phyloP scores from a whole-genome alignment of 2,329 filamentous ascomycete species.

The Hymenotorrendiella dingleyae region DNA sequence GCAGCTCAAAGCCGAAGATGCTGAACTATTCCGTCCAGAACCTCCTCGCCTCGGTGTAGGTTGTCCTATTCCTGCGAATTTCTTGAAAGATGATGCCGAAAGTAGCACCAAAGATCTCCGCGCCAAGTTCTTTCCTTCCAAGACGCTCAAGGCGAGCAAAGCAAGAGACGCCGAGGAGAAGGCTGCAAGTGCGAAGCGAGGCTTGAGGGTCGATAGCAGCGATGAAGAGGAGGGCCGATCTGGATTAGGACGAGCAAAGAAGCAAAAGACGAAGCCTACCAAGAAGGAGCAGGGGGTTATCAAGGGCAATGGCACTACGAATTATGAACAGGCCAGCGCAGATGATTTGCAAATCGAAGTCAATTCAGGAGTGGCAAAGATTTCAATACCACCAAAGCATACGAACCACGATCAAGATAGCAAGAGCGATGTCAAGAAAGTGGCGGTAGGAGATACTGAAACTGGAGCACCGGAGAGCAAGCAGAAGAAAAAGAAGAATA shows the following conservation, averaged over 20 bases:
- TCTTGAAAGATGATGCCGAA: slow-evolving; percentile 24
- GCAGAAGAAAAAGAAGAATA: slow-evolving; percentile 1
- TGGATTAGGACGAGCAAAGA: slow-evolving; percentile 30
- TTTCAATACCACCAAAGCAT: background rate
- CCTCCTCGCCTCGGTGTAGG: slow-evolving; percentile 29
- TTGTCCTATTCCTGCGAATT: slow-evolving; percentile 27
- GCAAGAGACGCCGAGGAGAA: slow-evolving; percentile 30
- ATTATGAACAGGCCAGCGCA: background rate
- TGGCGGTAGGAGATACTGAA: background rate
- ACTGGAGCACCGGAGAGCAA: background rate
- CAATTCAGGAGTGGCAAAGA: background rate
- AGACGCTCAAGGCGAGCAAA: slow-evolving; percentile 28
- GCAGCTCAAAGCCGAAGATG: slow-evolving; percentile 31
- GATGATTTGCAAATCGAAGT: background rate
- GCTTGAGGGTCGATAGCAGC: slow-evolving; percentile 26
- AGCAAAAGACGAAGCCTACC: slow-evolving; percentile 16
- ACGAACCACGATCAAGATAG: background rate
- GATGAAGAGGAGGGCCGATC: slow-evolving; percentile 33
- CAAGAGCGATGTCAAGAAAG: too few species aligned
- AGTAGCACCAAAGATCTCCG: slow-evolving; percentile 29
- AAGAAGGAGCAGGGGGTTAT: background rate
- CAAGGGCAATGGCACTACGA: background rate
- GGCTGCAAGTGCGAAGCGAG: slow-evolving; percentile 27
- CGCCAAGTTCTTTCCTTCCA: slow-evolving; percentile 27
- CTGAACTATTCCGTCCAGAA: slow-evolving; percentile 23